Conservation (phyloP, 768 basidiomycete genomes). For the Leccinum olivaceopallidum region DNA sequence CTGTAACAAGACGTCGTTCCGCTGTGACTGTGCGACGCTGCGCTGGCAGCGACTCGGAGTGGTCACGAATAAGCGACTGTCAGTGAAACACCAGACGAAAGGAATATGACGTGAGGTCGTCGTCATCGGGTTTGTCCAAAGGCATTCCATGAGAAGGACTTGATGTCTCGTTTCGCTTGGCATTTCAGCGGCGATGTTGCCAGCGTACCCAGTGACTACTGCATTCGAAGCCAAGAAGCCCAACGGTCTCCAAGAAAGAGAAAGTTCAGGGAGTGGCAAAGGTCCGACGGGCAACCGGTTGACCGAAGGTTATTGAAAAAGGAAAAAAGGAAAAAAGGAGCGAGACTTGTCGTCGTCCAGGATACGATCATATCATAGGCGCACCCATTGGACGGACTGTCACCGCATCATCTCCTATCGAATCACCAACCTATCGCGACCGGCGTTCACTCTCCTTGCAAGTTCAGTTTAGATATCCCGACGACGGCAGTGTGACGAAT, state of each 20-base stretch:
- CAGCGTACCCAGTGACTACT: neutral
- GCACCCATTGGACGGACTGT: neutral
- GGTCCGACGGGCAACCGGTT: neutral
- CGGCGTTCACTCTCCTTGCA: neutral
- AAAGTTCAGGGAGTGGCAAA: neutral
- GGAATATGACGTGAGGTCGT: neutral
- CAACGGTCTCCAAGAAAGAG: neutral
- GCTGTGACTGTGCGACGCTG: neutral
- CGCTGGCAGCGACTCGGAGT: neutral
- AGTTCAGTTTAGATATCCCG: neutral
- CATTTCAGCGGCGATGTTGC: neutral
- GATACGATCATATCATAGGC: constrained; percentile 1
- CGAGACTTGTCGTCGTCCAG: constrained; percentile 2
- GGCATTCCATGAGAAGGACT: neutral
- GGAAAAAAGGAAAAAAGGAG: neutral
- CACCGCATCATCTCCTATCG: constrained; percentile 1
- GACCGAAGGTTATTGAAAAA: neutral
- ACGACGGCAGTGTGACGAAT: neutral
- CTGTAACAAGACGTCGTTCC: neutral
- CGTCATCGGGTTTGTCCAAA: neutral
- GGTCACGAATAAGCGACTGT: neutral
- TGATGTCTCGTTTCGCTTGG: neutral
- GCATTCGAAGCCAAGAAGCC: neutral
- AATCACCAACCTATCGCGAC: neutral
- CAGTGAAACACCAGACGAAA: neutral